Evolutionary conservation across 805 yeast species (phyloP).

Genomic region (Ogataea wickerhamii): DNA sequence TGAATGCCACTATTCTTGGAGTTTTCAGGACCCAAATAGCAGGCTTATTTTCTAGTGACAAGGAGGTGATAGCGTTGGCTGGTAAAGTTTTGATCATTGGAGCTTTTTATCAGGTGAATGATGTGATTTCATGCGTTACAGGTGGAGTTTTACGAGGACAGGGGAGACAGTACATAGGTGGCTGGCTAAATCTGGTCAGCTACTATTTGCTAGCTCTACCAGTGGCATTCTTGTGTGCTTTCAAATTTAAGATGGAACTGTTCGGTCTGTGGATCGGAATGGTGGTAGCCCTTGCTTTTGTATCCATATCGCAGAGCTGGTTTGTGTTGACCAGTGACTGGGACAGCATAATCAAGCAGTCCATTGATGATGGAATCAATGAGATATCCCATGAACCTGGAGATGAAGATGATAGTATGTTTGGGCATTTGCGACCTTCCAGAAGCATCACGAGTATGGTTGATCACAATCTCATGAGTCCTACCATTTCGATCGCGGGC

Average conservation of each 20-base stretch:
- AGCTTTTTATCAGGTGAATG: constrained; percentile 67
- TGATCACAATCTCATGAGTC: constrained; percentile 29
- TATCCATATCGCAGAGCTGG: constrained; percentile 42
- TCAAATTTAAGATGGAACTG: constrained; percentile 45
- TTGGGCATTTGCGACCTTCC: constrained; percentile 9
- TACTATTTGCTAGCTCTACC: constrained; percentile 66
- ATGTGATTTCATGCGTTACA: constrained; percentile 64
- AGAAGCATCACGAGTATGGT: constrained; percentile 20
- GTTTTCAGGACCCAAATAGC: constrained; percentile 43
- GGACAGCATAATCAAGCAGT: constrained; percentile 28
- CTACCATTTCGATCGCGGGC: constrained; percentile 19
- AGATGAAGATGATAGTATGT: constrained; percentile 4
- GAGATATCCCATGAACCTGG: constrained; percentile 7
- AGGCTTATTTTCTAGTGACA: constrained; percentile 57
- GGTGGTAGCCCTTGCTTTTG: constrained; percentile 48
- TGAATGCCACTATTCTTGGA: constrained; percentile 46
- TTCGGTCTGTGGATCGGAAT: constrained; percentile 66
- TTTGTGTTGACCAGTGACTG: constrained; percentile 30
- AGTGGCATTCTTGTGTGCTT: constrained; percentile 50
- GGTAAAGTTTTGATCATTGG: constrained; percentile 54
- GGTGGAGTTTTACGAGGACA: constrained; percentile 80
- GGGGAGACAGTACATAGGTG: constrained; percentile 66
- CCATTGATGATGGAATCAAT: constrained; percentile 27
- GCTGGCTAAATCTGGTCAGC: constrained; percentile 51
- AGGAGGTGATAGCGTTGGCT: constrained; percentile 50